Evolutionary conservation across 2,329 filamentous ascomycete species (phyloP), one percentile per base, ranked within the genome.

Genomic region (Intubia oerlemansii): DNA sequence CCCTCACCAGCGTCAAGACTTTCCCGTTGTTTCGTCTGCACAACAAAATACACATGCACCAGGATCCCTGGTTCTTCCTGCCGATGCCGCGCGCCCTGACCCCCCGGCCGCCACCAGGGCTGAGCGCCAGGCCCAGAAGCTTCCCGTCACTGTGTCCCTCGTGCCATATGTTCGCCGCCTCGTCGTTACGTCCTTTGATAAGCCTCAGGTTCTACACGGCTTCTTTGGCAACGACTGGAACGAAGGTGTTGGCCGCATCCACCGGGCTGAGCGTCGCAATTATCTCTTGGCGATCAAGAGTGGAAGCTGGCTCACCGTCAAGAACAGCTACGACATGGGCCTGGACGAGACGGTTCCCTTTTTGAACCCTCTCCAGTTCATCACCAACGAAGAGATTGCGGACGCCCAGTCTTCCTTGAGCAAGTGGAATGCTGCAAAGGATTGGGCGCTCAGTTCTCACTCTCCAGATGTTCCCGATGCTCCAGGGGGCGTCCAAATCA

Each of bases 141-240:
- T 8, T 21, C 19, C 41, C 6, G 39, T 45, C 10, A 43, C 45
- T 23, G 60, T 84, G 25, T 81, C 78, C 2, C 58, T 93, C 9
- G 65, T 88, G 4, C 85, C 88, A 1, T 98, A 91, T 48, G 73
- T 95, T 36, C 74, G 85, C 19, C 78, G 88, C 11, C 63, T 95
- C 3, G 71, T 95, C 26, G 80, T 80, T 11, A 95, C 85, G 0
- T 85, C 84, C 2, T 88, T 91, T 54, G 88, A 95, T 48, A 72
- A 71, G 23, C 71, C 77, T 0, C 71, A 71, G 1, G 73, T 95
- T n/a, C 56, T 98, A 34, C 80, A 92, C 44, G 82, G 82, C 9
- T 92, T 93, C 54, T 98, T 95, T 42, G 88, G 88, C n/a, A 79
- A 93, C 38, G 76, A 91, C 45, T 98, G 84, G 79, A 51, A 57